Percentiles rank a stretch among this genome's conserved stretches.
These are phyloP conservation scores for Aspergillus pseudoviridinutans DNA, from an alignment of 2,329 filamentous ascomycete genomes.

Conservation along the genomic window DNA sequence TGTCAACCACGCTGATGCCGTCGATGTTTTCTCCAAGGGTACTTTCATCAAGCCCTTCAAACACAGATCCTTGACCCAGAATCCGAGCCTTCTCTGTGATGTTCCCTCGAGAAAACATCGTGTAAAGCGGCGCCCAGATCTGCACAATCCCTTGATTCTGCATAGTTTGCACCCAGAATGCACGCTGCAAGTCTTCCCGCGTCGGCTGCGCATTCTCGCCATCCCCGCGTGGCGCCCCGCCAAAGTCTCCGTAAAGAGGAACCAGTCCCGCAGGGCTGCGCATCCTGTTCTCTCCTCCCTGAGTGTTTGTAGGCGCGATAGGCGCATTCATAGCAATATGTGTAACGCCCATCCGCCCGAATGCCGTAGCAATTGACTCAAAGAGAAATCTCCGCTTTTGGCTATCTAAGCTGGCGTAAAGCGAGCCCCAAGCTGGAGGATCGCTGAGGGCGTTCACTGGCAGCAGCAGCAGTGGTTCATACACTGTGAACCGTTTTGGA, in stretches of 20 bases:
- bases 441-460: slow-evolving; percentile 44
- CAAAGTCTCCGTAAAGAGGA: slow-evolving; percentile 72
- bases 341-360: slow-evolving; percentile 42
- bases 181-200: slow-evolving; percentile 55
- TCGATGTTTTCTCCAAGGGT: slow-evolving; percentile 20
- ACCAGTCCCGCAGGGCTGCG: slow-evolving; percentile 68
- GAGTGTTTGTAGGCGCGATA: slow-evolving; percentile 40
- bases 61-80: slow-evolving; percentile 43
- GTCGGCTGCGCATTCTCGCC: slow-evolving; percentile 28
- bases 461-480: slow-evolving; percentile 56
- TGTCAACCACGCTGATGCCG: slow-evolving; percentile 57
- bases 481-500: slow-evolving; percentile 51
- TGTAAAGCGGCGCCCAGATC: slow-evolving; percentile 82
- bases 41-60: slow-evolving; percentile 31
- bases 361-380: slow-evolving; percentile 35
- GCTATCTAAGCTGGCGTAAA: slow-evolving; percentile 26
- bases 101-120: slow-evolving; percentile 93
- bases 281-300: slow-evolving; percentile 61
- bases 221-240: slow-evolving; percentile 39
- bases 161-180: slow-evolving; percentile 74
- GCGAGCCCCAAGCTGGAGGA: slow-evolving; percentile 23
- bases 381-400: slow-evolving; percentile 38
- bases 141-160: slow-evolving; percentile 77
- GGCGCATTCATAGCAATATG: slow-evolving; percentile 59
- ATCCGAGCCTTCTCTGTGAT: slow-evolving; percentile 81